Conservation (phyloP, 2,329 filamentous ascomycete genomes). For the Botrytis deweyae region DNA sequence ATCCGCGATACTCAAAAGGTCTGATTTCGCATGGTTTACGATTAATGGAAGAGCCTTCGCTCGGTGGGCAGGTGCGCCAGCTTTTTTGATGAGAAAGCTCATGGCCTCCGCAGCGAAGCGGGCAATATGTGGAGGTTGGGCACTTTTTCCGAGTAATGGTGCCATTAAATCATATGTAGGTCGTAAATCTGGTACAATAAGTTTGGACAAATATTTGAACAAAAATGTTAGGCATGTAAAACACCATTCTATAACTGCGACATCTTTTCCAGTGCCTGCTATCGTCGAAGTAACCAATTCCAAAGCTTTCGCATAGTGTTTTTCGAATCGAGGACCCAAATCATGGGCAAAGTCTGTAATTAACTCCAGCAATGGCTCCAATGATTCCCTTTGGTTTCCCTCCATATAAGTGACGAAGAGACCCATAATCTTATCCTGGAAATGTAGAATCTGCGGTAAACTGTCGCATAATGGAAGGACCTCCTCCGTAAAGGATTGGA, state of each 20-base stretch:
- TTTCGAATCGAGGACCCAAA: constrained; percentile 81
- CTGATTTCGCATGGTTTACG: constrained; percentile 68
- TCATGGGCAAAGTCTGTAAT: constrained; percentile 94
- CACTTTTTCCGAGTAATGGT: constrained; percentile 77
- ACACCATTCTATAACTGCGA: constrained; percentile 95
- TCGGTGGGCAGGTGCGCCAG: constrained; percentile 73
- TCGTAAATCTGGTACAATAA: constrained; percentile 80
- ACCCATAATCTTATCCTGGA: constrained; percentile 81
- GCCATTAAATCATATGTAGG: constrained; percentile 82
- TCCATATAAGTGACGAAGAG: constrained; percentile 74
- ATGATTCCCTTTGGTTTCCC: constrained; percentile 71
- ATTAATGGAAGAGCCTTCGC: constrained; percentile 70
- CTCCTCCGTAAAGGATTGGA: constrained; percentile 73
- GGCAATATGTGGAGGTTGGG: constrained; percentile 81
- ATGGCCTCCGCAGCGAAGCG: constrained; percentile 93
- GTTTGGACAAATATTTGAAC: constrained; percentile 92
- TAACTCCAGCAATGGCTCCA: constrained; percentile 86
- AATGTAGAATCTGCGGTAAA: constrained; percentile 86
- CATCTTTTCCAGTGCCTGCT: constrained; percentile 72
- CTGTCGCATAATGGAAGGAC: constrained; percentile 80
- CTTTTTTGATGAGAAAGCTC: constrained; percentile 90
- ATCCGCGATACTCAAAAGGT: constrained; percentile 57
- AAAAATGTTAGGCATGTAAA: constrained; percentile 92
- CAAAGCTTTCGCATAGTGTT: constrained; percentile 76
- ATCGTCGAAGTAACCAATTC: constrained; percentile 72